These are phyloP conservation scores for Macroventuria anomochaeta DNA, from an alignment of 2,329 filamentous ascomycete species.

Conservation along the genomic window DNA sequence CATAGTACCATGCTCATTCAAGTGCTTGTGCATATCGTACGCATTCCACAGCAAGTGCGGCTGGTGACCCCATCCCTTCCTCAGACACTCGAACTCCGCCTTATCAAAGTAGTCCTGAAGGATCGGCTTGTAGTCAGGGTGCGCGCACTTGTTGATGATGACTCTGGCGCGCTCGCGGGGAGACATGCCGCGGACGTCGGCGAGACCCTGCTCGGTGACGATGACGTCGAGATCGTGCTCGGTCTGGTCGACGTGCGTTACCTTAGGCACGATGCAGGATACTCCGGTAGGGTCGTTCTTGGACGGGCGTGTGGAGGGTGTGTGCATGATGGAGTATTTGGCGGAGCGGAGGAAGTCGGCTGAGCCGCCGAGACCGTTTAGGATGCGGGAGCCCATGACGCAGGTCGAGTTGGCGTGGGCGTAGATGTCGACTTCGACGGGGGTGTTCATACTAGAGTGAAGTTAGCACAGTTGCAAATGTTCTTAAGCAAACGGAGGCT, in stretches of 20 bases:
- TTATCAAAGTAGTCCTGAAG: constrained; percentile 82
- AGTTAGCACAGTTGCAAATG: not conserved
- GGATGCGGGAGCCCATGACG: constrained; percentile 86
- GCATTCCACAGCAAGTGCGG: constrained; percentile 84
- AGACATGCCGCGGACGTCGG: constrained; percentile 81
- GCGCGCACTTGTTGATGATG: constrained; percentile 86
- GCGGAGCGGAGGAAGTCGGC: constrained; percentile 80
- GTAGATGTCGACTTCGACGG: constrained; percentile 93
- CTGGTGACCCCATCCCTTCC: constrained; percentile 88
- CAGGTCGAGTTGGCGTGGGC: constrained; percentile 91
- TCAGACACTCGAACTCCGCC: constrained; percentile 84
- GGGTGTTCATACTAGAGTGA: constrained; percentile 79
- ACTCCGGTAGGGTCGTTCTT: constrained; percentile 85
- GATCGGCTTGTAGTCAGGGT: constrained; percentile 84
- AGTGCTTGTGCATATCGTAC: constrained; percentile 88
- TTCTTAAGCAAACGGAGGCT: not conserved
- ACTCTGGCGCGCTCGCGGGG: constrained; percentile 81
- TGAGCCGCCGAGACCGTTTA: constrained; percentile 82
- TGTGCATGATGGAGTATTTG: constrained; percentile 95
- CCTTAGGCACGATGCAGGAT: constrained; percentile 91
- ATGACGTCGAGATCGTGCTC: constrained; percentile 92
- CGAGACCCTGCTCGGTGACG: constrained; percentile 79
- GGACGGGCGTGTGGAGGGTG: constrained; percentile 77
- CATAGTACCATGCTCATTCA: constrained; percentile 86
- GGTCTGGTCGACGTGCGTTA: constrained; percentile 89